Evolutionary conservation across 2,329 filamentous ascomycete genomes (phyloP).

Genomic region (Verticillium nubilum): DNA sequence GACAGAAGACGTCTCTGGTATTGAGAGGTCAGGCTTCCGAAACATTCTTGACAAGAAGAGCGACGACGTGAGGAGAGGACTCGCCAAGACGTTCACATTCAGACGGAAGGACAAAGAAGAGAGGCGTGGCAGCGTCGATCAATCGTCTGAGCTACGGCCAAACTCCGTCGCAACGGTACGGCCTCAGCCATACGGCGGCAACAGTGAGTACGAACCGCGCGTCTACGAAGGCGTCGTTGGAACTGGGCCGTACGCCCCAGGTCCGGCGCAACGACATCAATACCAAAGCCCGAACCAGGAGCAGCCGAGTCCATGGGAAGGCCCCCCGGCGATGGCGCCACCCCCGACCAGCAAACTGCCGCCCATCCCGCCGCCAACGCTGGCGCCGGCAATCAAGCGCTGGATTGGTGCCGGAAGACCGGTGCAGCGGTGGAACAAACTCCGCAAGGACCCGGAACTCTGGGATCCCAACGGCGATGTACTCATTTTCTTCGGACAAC

Average conservation of each 20-base stretch:
- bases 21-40: conserved; percentile 50
- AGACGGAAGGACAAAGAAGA: conserved; percentile 41
- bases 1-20: conserved; percentile 46
- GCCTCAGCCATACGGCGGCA: conserved; percentile 2
- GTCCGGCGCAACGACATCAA: conserved; percentile 9
- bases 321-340: conserved; percentile 7
- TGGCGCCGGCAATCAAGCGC: conserved; percentile 39
- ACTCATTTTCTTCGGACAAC: conserved; percentile 47
- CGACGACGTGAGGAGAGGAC: conserved; percentile 45
- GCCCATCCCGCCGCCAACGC: conserved; percentile 14
- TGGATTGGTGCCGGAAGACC: conserved; percentile 47
- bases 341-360: conserved; percentile 16
- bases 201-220: not conserved
- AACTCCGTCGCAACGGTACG: conserved; percentile 30
- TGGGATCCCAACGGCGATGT: conserved; percentile 59
- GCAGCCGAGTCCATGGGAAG: conserved; percentile 5
- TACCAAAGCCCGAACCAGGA: conserved; percentile 4
- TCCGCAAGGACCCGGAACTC: conserved; percentile 53
- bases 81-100: conserved; percentile 49
- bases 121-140: conserved; percentile 14
- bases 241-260: not conserved
- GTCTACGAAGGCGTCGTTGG: not conserved
- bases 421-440: conserved; percentile 49
- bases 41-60: conserved; percentile 49
- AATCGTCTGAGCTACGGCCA: conserved; percentile 22